Base-by-base conservation (phyloP, 2,329 filamentous ascomycete genomes). In the Cordyceps javanica region DNA sequence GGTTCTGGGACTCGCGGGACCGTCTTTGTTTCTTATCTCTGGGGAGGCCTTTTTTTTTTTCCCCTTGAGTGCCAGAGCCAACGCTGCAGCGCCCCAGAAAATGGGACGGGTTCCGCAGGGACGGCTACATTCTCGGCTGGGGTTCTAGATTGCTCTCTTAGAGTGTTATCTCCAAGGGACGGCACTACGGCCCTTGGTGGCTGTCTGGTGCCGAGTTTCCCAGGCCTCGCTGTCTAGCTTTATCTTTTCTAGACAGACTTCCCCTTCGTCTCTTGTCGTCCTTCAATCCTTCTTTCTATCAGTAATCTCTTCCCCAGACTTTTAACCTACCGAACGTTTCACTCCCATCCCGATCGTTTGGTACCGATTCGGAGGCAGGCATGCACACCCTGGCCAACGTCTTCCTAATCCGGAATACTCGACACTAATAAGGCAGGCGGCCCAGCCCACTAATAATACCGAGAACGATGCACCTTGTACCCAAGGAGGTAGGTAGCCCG, bases 401-500 rank as follows among this genome's bases (percentile, higher is more conserved):
- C 53, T 41, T 49, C 53, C 53, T 23, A 48, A 56, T 56, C n/a
- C 53, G 53, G 53, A 48, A 56, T 44, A 26, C 30, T 38, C 32
- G 42, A 55, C 53, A 56, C 39, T 11, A 48, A 26, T 26, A 48
- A 11, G 52, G 53, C 42, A 39, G 42, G 14, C 42, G 44, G 41
- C 25, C 51, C 16, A 48, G 19, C 44, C 51, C 53, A 56, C 53
- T 49, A 39, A 32, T 26, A 55, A 25, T 5, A 16, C 25, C 38
- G 42, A 44, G 41, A 65, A 64, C 54, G 46, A 79, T 79, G 77
- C 75, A 77, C 73, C 70, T 79, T 59, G 69, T 78, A 57, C 77
- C 77, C 10, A 77, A 74, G 65, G 77, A 79, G 72, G 77, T 78
- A 59, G 58, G 73, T 32, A 71, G 42, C 16, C 23, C 41, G 5